Evolutionary conservation across 768 basidiomycete genomes (phyloP).

Genomic region (Panaeolus papilionaceus): DNA sequence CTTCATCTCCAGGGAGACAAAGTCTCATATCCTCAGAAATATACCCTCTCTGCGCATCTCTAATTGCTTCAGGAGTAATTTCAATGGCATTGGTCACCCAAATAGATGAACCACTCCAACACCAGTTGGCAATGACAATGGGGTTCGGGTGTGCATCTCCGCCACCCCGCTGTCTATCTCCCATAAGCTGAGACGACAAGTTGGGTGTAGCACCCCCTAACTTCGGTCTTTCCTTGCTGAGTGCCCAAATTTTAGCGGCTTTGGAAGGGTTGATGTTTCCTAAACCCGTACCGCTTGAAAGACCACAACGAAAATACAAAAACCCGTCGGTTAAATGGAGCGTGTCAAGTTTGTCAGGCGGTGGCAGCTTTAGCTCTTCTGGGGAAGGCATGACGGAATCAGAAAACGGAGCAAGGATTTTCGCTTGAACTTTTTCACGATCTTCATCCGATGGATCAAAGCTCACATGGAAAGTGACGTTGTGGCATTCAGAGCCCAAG

Average conservation of each 20-base stretch:
- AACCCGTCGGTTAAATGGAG: not conserved
- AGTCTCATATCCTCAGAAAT: conserved; percentile 8
- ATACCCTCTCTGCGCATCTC: not conserved
- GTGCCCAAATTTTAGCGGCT: not conserved
- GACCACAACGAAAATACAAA: not conserved
- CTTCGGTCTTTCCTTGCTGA: not conserved
- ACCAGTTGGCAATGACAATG: not conserved
- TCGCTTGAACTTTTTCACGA: not conserved
- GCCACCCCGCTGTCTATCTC: too few species aligned
- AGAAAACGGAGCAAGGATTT: not conserved
- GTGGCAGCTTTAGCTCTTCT: not conserved
- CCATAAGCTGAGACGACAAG: too few species aligned
- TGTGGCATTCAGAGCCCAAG: not conserved
- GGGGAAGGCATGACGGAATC: conserved; percentile 1
- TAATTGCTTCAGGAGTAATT: not conserved
- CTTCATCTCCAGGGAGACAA: not conserved
- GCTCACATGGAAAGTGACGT: conserved; percentile 4
- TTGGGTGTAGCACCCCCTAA: too few species aligned
- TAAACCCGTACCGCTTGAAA: not conserved
- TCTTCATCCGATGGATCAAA: conserved; percentile 2
- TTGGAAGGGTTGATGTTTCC: not conserved
- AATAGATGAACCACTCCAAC: not conserved
- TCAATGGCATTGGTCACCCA: not conserved
- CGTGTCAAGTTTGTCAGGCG: not conserved
- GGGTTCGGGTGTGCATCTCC: not conserved